Conservation (phyloP, 2,329 filamentous ascomycete genomes). For the Ophiostoma perfectum region DNA sequence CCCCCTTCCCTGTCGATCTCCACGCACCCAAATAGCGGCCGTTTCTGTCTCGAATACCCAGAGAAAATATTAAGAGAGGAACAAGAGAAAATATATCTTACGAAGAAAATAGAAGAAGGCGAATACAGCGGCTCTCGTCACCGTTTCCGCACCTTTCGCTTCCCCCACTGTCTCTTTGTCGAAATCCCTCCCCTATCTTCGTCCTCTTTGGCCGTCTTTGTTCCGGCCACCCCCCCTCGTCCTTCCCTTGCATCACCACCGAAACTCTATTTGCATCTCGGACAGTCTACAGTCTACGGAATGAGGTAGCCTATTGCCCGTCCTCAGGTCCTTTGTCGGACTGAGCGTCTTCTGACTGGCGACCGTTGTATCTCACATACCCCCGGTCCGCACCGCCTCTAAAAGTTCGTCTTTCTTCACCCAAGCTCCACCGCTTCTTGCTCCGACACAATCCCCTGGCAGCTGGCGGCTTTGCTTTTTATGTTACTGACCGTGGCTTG, state of each 20-base stretch:
- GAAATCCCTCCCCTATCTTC: not conserved
- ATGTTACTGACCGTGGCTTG: not conserved
- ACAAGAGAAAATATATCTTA: not conserved
- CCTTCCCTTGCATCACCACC: not conserved
- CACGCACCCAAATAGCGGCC: conserved; percentile 16
- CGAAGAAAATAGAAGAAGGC: not conserved
- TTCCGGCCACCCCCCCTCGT: not conserved
- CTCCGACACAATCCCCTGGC: not conserved
- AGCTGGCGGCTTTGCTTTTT: not conserved
- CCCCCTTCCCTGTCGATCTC: conserved; percentile 11
- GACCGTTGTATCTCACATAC: conserved; percentile 6
- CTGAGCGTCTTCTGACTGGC: conserved; percentile 33
- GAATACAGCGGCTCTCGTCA: not conserved
- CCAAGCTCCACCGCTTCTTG: conserved; percentile 13
- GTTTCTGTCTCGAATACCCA: conserved; percentile 16
- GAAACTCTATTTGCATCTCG: not conserved
- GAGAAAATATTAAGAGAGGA: not conserved
- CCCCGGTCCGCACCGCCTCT: conserved; percentile 14
- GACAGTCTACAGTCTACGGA: conserved; percentile 34
- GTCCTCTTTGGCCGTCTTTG: not conserved
- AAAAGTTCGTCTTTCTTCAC: conserved; percentile 11
- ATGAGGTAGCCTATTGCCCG: conserved; percentile 54
- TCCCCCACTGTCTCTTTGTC: conserved; percentile 3
- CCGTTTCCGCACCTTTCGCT: not conserved
- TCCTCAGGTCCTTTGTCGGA: conserved; percentile 57